phyloP scores from a whole-genome alignment of 176 grass and related monocot species.

The Aechmea fasciata region DNA sequence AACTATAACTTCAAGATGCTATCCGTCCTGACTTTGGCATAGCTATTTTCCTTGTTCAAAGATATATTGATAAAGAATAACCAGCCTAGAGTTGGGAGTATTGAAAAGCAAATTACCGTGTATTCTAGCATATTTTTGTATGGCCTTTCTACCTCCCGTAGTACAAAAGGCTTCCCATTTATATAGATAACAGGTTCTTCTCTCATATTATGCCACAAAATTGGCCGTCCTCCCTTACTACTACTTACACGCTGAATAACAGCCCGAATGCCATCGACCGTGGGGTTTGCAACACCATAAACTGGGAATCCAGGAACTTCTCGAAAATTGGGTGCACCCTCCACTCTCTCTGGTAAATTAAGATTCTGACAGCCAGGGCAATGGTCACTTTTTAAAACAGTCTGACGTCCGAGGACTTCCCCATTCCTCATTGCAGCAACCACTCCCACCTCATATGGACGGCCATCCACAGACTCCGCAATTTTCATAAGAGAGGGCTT shows the following conservation, averaged over 20 bases:
- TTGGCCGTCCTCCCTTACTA: conserved; percentile 67
- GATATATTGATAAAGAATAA: background rate
- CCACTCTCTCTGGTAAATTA: conserved; percentile 80
- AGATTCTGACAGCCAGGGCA: conserved; percentile 88
- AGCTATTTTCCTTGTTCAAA: background rate
- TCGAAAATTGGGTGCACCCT: conserved; percentile 97
- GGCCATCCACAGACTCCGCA: conserved; percentile 47
- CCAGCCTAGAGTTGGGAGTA: background rate
- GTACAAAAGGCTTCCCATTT: conserved; percentile 95
- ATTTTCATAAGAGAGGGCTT: conserved; percentile 54
- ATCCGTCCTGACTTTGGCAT: background rate
- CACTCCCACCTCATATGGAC: conserved; percentile 64
- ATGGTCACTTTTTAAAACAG: conserved; percentile 95
- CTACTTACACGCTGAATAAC: conserved; percentile 70
- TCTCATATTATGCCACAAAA: conserved; percentile 99
- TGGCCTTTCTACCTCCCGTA: conserved; percentile 96
- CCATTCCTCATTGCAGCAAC: conserved; percentile 91
- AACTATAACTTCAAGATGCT: background rate
- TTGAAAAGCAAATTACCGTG: conserved; percentile 40
- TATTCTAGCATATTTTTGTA: conserved; percentile 99
- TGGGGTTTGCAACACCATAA: conserved; percentile 98
- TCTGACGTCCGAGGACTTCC: conserved; percentile 90
- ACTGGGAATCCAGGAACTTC: conserved; percentile 83
- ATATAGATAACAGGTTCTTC: conserved; percentile 99
- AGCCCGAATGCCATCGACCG: conserved; percentile 74